Base-by-base conservation (phyloP, 1,139 yeast genomes). In the Hansenula sp. region DNA sequence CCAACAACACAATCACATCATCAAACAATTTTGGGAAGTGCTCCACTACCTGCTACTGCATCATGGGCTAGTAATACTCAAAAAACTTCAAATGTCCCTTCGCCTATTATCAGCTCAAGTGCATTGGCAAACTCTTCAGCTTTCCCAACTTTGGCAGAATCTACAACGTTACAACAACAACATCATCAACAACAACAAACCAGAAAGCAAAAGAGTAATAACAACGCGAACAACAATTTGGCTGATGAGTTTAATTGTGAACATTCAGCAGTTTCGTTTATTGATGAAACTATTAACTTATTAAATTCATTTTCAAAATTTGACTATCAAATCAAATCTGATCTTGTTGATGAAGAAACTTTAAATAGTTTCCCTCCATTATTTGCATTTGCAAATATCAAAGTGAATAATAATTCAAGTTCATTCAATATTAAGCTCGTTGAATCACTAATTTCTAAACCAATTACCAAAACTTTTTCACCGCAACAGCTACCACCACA, bases 81-180 rank as follows among this genome's bases (percentile, higher is more conserved):
- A 55, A 20, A 27, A 34, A 29, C 44, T 9, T 29, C 48, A 17
- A 30, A 39, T 30, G 16, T 33, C 53, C 61, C 16, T 57, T 62
- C 6, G 55, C 64, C 39, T 61, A 62, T 37, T 62, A 70, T 4
- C 70, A 72, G 19, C 37, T 61, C 69, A 37, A 62, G 65, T 32
- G 62, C 68, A 13, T 59, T 73, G 49, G 68, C 77, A 4, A 75
- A 77, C 50, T 62, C 78, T 6, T 73, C 82, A 2, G 80, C 87
- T 5, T 81, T 83, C 71, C 92, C 92, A 29, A 77, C 90, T 0
- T 67, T 83, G 48, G 83, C 83, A 7, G 90, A 82, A 56, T 74
- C 82, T 3, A 65, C 76, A 41, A 66, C 69, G 42, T 67, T 75
- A 37, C 69, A 52, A 26, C 60, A 59, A 38, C 44, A 44, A 29